A percentile compares a stretch with the other conserved stretches of the same genome.
Conservation (phyloP, 164 flowering plant genomes). For the Macadamia tetraphylla region DNA sequence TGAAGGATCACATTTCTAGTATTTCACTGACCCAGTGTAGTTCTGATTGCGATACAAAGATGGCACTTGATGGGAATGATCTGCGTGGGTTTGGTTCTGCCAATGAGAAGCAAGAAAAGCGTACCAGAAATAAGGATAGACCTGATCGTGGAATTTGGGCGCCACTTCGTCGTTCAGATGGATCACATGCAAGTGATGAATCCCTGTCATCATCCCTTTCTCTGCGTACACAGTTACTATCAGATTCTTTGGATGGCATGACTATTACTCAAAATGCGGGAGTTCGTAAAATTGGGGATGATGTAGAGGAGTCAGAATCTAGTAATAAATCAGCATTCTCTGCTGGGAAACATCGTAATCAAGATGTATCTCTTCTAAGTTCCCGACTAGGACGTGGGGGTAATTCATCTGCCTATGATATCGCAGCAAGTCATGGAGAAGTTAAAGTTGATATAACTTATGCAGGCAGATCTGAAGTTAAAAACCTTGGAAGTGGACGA, state of each 20-base stretch:
- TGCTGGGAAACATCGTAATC: conserved; percentile 13
- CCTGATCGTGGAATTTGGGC: conserved; percentile 89
- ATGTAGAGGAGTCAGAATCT: conserved; percentile 2
- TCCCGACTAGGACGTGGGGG: conserved; percentile 19
- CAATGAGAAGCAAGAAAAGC: conserved; percentile 54
- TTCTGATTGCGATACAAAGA: conserved; percentile 35
- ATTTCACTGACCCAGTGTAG: conserved; percentile 7
- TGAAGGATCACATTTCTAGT: conserved; percentile 22
- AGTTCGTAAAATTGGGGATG: conserved; percentile 18
- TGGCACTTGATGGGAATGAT: conserved; percentile 39
- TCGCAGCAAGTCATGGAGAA: conserved; percentile 24
- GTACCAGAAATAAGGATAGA: conserved; percentile 65
- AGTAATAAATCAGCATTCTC: conserved; percentile 5
- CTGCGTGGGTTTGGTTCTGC: conserved; percentile 23
- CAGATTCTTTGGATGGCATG: conserved; percentile 52
- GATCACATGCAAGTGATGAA: conserved; percentile 58
- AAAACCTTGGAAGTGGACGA: conserved; percentile 43
- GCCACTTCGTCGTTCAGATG: conserved; percentile 70
- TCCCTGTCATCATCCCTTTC: conserved; percentile 52
- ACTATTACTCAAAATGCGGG: conserved; percentile 13
- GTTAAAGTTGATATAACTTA: conserved; percentile 30
- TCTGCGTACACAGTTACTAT: conserved; percentile 25
- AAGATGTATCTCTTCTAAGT: conserved; percentile 9
- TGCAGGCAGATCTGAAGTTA: conserved; percentile 36
- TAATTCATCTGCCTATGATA: conserved; percentile 12